These are phyloP conservation scores for Aspergillus avenaceus DNA, from an alignment of 495 filamentous ascomycete species.

Conservation along the genomic window DNA sequence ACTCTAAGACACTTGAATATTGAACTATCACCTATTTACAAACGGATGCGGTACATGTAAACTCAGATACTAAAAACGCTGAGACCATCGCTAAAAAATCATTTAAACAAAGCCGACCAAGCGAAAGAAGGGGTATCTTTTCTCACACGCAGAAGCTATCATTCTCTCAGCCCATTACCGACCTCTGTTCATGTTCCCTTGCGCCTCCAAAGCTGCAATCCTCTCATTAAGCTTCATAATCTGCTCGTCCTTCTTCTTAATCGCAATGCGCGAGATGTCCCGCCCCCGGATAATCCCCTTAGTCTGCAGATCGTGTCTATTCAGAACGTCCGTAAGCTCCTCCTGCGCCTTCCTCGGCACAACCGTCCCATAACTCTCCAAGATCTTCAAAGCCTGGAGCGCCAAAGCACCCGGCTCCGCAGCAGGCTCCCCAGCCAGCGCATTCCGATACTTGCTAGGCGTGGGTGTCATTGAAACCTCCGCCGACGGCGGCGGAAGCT, in stretches of 20 bases:
- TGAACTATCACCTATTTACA: too few relatives aligned
- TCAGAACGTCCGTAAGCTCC: conserved; percentile 45
- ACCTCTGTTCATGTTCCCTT: conserved; percentile 39
- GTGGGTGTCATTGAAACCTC: conserved; percentile 46
- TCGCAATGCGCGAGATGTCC: conserved; percentile 55
- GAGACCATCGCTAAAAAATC: not conserved
- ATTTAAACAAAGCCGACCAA: too few relatives aligned
- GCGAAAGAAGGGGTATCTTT: conserved; percentile 15
- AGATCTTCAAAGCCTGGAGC: conserved; percentile 42
- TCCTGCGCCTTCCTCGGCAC: conserved; percentile 34
- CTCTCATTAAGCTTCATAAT: conserved; percentile 54
- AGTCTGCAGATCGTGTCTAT: conserved; percentile 50
- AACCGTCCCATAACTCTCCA: conserved; percentile 46
- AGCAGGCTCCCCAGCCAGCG: conserved; percentile 18
- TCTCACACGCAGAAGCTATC: not conserved
- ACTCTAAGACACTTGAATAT: too few relatives aligned
- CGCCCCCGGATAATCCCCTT: conserved; percentile 57
- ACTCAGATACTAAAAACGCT: too few relatives aligned
- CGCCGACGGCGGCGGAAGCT: conserved; percentile 26
- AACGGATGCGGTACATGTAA: too few relatives aligned
- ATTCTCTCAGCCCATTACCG: conserved; percentile 26
- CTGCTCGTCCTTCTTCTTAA: conserved; percentile 59
- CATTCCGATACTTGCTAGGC: conserved; percentile 41
- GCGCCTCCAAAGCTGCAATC: conserved; percentile 27
- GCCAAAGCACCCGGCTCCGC: conserved; percentile 41